Conservation (phyloP, 2,329 filamentous ascomycete species). For the Chrysoporthe austroafricana region DNA sequence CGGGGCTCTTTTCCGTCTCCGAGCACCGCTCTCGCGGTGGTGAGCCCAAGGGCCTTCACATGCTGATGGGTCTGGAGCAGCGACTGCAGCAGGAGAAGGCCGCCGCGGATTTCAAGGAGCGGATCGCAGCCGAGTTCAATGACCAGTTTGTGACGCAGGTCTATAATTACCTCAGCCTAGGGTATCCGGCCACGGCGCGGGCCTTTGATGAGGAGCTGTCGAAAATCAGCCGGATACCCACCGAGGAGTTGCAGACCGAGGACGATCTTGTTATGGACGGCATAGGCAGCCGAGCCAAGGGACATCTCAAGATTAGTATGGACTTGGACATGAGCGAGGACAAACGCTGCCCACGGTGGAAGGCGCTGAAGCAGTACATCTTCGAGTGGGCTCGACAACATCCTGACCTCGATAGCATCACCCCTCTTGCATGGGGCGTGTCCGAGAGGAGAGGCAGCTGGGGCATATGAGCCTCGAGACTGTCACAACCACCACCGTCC, state of each 20-base stretch:
- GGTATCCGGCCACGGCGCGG: conserved; percentile 84
- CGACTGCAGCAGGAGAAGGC: conserved; percentile 54
- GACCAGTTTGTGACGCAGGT: conserved; percentile 92
- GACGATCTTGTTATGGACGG: conserved; percentile 61
- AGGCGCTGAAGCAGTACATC: conserved; percentile 81
- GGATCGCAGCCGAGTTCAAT: conserved; percentile 70
- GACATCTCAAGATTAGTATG: conserved; percentile 74
- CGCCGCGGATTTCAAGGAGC: conserved; percentile 54
- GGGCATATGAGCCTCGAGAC: conserved; percentile 57
- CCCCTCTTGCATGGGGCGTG: conserved; percentile 69
- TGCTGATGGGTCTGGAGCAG: conserved; percentile 57
- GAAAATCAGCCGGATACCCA: conserved; percentile 73
- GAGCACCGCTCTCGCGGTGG: conserved; percentile 27
- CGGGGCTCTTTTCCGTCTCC: conserved; percentile 16
- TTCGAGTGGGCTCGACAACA: conserved; percentile 89
- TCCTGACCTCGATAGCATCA: conserved; percentile 68
- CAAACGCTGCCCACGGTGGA: conserved; percentile 73
- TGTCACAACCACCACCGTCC: background rate
- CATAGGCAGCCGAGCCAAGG: conserved; percentile 56
- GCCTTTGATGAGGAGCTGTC: conserved; percentile 84
- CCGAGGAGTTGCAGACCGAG: conserved; percentile 72
- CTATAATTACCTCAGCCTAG: conserved; percentile 93
- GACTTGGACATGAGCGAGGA: conserved; percentile 49
- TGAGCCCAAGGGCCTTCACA: conserved; percentile 50
- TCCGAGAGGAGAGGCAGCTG: conserved; percentile 71